phyloP scores from a whole-genome alignment of 1,284 basidiomycete species.

The Puccinia horiana region DNA sequence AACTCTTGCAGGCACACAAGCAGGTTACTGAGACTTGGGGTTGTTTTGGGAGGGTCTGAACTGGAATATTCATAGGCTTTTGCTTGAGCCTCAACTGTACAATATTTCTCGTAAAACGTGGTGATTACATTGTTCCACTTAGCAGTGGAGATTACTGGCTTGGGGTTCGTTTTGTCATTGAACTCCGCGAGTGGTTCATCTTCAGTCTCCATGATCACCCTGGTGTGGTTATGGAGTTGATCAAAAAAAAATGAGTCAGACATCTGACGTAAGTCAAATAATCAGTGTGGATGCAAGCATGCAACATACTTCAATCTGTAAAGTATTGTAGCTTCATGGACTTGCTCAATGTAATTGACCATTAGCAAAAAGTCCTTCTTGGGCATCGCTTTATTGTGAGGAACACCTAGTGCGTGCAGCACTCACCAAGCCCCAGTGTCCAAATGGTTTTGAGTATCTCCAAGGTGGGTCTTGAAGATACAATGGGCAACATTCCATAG shows the following conservation, averaged over 20 bases:
- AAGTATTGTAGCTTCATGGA: neutral
- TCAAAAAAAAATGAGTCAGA: neutral
- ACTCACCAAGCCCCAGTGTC: constrained; percentile 13
- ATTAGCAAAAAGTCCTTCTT: neutral
- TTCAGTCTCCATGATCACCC: neutral
- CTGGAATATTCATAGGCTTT: neutral
- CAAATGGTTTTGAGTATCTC: neutral
- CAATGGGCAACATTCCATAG: neutral
- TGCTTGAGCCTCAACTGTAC: neutral
- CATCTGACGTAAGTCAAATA: neutral
- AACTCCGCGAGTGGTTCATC: neutral
- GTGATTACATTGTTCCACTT: neutral
- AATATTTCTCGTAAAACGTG: neutral
- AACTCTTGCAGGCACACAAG: neutral
- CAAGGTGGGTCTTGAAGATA: neutral
- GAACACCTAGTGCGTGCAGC: neutral
- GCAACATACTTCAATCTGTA: neutral
- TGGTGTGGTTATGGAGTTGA: neutral
- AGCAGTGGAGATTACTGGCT: neutral
- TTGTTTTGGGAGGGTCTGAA: neutral
- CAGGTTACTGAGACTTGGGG: neutral
- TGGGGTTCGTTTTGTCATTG: neutral
- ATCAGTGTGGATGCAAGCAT: no score
- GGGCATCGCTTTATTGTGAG: neutral
- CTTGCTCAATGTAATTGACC: constrained; percentile 6